These are phyloP conservation scores for Adansonia gregorii DNA, from an alignment of 441 rosid species.

Conservation along the genomic window DNA sequence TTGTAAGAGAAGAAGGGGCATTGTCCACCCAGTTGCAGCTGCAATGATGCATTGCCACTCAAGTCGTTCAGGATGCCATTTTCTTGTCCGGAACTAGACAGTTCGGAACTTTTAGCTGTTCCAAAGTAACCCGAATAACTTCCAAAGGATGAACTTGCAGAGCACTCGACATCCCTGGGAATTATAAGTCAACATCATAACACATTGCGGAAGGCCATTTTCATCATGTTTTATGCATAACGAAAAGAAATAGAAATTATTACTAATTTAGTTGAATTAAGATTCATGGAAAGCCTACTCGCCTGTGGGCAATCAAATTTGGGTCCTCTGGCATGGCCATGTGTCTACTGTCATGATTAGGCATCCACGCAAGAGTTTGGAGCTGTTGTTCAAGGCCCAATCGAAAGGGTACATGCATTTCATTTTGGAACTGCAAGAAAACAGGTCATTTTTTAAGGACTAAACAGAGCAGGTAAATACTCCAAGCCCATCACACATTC, in stretches of 20 bases:
- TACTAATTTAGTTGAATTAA: conserved; percentile 7
- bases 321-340: conserved; percentile 50
- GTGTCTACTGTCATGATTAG: conserved; percentile 47
- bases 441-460: conserved; percentile 17
- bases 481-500: conserved; percentile 25
- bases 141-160: conserved; percentile 77
- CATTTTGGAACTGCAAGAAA: conserved; percentile 52
- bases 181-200: conserved; percentile 11
- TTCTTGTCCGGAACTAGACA: conserved; percentile 70
- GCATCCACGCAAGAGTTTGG: conserved; percentile 60
- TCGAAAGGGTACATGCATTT: conserved; percentile 55
- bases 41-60: conserved; percentile 41
- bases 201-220: background rate
- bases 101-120: conserved; percentile 59
- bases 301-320: conserved; percentile 50
- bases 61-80: conserved; percentile 59
- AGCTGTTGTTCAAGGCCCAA: conserved; percentile 63
- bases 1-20: conserved; percentile 50
- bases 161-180: conserved; percentile 73
- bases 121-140: conserved; percentile 78
- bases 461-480: conserved; percentile 29
- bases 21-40: conserved; percentile 54
- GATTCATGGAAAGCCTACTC: conserved; percentile 19
- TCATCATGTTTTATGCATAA: background rate
- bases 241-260: background rate